Base-by-base conservation (phyloP, 1,139 yeast genomes). In the Casaregolazyma suthepensis region DNA sequence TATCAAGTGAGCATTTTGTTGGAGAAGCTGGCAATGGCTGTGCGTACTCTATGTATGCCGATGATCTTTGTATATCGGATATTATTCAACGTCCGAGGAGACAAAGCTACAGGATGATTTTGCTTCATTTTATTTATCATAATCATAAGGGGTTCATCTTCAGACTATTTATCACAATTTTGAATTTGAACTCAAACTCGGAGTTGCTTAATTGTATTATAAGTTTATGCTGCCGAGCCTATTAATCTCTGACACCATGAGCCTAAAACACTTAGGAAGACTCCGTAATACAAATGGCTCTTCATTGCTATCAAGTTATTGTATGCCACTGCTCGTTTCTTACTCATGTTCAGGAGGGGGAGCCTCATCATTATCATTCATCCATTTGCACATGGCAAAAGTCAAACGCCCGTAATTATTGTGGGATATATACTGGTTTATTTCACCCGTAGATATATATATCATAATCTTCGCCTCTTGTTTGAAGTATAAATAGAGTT, bases 1-100 rank as follows among this genome's bases (percentile, higher is more conserved):
- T 66, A 68, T 59, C 65, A 61, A 38, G 57, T 66, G 9, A 67
- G 71, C 1, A 64, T 67, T 15, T 51, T 68, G 26, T 52, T 69
- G 35, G 67, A 65, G 51, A 61, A 65, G 3, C 48, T 67, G 45
- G 61, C 70, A 7, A 59, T 64, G 10, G 65, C 63, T n/a, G 60
- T 66, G 43, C 61, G 61, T 43, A 57, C 67, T 0, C 46, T 65
- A 9, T 66, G 69, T 53, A 58, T 64, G 63, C 71, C 71, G n/a
- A 64, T 66, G 17, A 64, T 67, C 35, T 45, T 67, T 20, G 51
- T 66, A 20, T 64, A 65, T 37, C 61, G 65, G 20, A 40, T 63
- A n/a, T 43, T 62, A 22, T 44, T 22, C 17, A 23, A n/a, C 23
- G 19, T 7, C 5, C 6, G 19, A 5, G 46, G 19, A n/a, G 19